phyloP scores from a whole-genome alignment of 805 yeast genomes.

The Metschnikowia cubensis region DNA sequence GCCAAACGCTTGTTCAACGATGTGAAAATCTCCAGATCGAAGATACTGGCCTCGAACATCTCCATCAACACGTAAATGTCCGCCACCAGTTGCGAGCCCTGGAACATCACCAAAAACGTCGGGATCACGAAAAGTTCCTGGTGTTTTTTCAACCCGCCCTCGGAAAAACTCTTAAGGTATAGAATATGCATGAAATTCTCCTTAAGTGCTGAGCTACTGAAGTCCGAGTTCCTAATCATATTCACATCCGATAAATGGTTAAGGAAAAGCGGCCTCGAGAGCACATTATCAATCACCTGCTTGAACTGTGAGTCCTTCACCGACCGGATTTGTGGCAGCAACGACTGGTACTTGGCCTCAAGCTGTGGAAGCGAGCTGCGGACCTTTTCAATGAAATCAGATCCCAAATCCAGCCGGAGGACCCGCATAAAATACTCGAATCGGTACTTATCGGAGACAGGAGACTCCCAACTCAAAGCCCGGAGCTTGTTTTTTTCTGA shows the following conservation, averaged over 20 bases:
- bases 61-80: conserved; percentile 31
- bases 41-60: conserved; percentile 30
- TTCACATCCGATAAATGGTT: conserved; percentile 17
- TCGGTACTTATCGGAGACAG: conserved; percentile 24
- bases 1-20: conserved; percentile 25
- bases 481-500: conserved; percentile 29
- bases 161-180: conserved; percentile 36
- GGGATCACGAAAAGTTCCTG: conserved; percentile 41
- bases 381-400: conserved; percentile 16
- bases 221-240: neutral
- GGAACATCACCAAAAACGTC: conserved; percentile 28
- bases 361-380: conserved; percentile 19
- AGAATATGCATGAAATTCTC: conserved; percentile 29
- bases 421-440: conserved; percentile 28
- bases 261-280: conserved; percentile 29
- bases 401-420: conserved; percentile 18
- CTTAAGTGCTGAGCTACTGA: conserved; percentile 13
- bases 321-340: conserved; percentile 26
- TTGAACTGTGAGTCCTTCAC: conserved; percentile 35
- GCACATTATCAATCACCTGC: conserved; percentile 20
- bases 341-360: conserved; percentile 19
- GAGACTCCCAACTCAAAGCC: conserved; percentile 37
- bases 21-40: conserved; percentile 25
- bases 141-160: conserved; percentile 34
- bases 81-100: conserved; percentile 18